A percentile compares a stretch with the other conserved stretches of the same genome.
Evolutionary conservation across 257 asterid species (phyloP).

Genomic region (Prunella vulgaris): DNA sequence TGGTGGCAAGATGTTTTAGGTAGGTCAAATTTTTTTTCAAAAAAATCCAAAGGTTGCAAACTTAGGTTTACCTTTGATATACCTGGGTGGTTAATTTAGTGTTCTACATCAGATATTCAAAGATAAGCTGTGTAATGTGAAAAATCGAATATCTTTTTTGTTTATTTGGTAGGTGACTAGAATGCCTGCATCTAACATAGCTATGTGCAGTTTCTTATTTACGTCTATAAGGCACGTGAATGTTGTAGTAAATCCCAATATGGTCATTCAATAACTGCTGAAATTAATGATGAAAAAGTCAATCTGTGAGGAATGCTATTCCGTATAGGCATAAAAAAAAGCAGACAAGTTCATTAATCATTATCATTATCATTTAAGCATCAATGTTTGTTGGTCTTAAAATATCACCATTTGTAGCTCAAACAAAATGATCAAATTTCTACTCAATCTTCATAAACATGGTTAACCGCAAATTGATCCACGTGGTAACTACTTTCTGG

Average conservation of each 20-base stretch:
- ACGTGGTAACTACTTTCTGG: neutral
- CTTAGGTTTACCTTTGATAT: neutral
- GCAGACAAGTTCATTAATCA: neutral
- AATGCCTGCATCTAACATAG: neutral
- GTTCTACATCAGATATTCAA: neutral
- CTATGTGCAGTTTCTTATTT: neutral
- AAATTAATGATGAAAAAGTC: neutral
- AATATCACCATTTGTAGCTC: neutral
- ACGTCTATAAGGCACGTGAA: constrained; percentile 9
- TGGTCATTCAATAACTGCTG: neutral
- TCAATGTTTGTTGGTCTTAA: neutral
- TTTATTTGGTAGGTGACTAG: neutral
- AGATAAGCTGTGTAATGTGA: neutral
- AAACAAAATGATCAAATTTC: constrained; percentile 8
- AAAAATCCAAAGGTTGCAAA: neutral
- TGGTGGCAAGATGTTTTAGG: neutral
- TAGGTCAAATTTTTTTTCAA: neutral
- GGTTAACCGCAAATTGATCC: constrained; percentile 1
- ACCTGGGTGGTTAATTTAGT: neutral
- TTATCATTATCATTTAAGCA: neutral
- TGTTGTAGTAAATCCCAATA: neutral
- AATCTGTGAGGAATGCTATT: neutral
- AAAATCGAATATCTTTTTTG: neutral
- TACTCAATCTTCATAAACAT: neutral
- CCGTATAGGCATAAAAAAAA: neutral